Evolutionary conservation across 305 asterid species (phyloP), one percentile per base, ranked within the genome.

Genomic region (Solanum hybrid): DNA sequence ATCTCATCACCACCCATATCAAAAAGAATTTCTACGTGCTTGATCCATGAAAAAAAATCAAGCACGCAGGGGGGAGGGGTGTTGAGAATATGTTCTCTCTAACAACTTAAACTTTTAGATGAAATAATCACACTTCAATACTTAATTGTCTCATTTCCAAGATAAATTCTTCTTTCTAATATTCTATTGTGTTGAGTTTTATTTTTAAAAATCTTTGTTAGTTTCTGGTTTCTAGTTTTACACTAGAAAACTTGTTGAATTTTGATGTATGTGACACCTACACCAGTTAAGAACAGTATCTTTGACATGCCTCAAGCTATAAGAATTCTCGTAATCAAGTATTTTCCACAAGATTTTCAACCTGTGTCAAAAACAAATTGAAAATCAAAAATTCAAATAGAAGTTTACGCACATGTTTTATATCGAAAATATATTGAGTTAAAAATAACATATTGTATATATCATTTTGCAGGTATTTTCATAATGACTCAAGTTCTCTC

Each of bases 321-420:
- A 0, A 56, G 1, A 56, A 56, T 20, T 56, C 2, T 0, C 2
- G 0, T 56, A 56, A 56, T 56, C 69, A 56, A 56, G n/a, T 56
- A 16, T 16, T 17, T 56, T 56, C 9, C 0, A 1, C 8, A 17
- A 56, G 24, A 56, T 56, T 56, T 56, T 0, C 4, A 56, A 17
- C 1, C 3, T 1, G 1, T 46, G 7, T 0, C 0, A 46, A 1
- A 46, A 3, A 6, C 4, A 10, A 3, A 56, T 56, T 56, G 26
- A 60, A 60, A 0, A 66, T 66, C 0, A 1, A 22, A 60, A 64
- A 22, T 64, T 22, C 72, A 64, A 64, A 0, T 66, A 66, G 10
- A 60, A 60, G 10, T 20, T 60, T 10, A 60, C 10, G 6, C 11
- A 20, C 11, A 20, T 60, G 0, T 20, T 56, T 56, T 60, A 0